Evolutionary conservation across 1,284 basidiomycete genomes (phyloP).

Genomic region (Neotropicomus parvogracilis): DNA sequence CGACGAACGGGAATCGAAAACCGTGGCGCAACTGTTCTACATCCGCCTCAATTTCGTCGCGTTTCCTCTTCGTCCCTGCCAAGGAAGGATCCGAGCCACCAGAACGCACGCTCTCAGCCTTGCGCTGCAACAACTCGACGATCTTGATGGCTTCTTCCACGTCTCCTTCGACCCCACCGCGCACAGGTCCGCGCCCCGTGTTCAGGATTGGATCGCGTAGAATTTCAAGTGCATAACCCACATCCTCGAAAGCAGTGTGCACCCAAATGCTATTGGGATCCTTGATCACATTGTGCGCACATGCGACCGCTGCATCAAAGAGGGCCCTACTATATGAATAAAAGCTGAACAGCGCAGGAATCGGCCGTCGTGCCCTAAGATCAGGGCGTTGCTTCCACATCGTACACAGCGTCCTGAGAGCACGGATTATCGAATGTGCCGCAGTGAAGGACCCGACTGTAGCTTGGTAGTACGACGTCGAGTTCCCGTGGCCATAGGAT

Average conservation of each 20-base stretch:
- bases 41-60: slow-evolving; percentile 42
- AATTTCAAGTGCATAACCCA: slow-evolving; percentile 48
- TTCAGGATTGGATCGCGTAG: slow-evolving; percentile 36
- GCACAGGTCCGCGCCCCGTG: slow-evolving; percentile 31
- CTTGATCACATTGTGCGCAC: slow-evolving; percentile 55
- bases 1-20: slow-evolving; percentile 49
- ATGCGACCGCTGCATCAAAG: slow-evolving; percentile 60
- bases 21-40: slow-evolving; percentile 31
- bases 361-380: slow-evolving; percentile 23
- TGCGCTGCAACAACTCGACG: slow-evolving; percentile 47
- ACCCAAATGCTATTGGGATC: slow-evolving; percentile 47
- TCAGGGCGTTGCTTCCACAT: slow-evolving; percentile 37
- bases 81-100: slow-evolving; percentile 14
- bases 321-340: slow-evolving; percentile 58
- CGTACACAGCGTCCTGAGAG: slow-evolving; percentile 42
- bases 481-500: slow-evolving; percentile 22
- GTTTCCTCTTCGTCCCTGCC: slow-evolving; percentile 52
- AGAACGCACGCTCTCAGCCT: slow-evolving; percentile 39
- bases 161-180: slow-evolving; percentile 34
- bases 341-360: slow-evolving; percentile 49
- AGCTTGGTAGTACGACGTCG: slow-evolving; percentile 42
- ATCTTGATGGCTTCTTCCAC: slow-evolving; percentile 42
- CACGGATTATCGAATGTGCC: slow-evolving; percentile 55
- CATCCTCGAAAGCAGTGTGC: slow-evolving; percentile 46
- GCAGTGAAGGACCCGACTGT: slow-evolving; percentile 56